These are phyloP conservation scores for Paraglomus occultum DNA, from an alignment of 192 early-diverging fungal genomes.

Conservation along the genomic window DNA sequence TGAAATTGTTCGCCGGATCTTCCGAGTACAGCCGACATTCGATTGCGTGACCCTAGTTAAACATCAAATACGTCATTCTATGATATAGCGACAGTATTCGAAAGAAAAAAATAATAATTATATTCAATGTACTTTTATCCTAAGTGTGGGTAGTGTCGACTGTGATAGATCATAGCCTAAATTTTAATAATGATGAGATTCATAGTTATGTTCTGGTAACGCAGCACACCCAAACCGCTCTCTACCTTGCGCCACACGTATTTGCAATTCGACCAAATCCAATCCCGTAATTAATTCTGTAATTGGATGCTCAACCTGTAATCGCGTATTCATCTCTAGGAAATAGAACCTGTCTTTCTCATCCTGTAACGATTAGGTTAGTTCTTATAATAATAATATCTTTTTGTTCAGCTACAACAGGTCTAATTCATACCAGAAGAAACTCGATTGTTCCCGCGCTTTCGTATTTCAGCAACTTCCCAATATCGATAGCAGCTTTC, in stretches of 20 bases:
- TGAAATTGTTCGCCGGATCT: constrained; percentile 60
- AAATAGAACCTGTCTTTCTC: constrained; percentile 56
- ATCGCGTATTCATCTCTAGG: constrained; percentile 66
- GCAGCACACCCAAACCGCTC: constrained; percentile 14
- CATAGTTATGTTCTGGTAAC: not conserved
- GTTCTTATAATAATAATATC: not conserved
- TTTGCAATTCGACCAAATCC: constrained; percentile 62
- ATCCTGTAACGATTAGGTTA: constrained; percentile 26
- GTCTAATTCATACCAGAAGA: constrained; percentile 41
- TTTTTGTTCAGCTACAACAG: not conserved
- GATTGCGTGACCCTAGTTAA: constrained; percentile 53
- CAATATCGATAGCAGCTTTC: constrained; percentile 48
- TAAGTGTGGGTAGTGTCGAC: constrained; percentile 43
- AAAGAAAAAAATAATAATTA: too few species aligned
- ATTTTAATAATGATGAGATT: not conserved
- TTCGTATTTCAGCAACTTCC: constrained; percentile 47
- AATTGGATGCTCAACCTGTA: constrained; percentile 67
- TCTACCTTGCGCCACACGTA: constrained; percentile 54
- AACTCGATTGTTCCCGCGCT: constrained; percentile 67
- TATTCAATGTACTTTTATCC: constrained; percentile 29
- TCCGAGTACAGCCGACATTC: constrained; percentile 61
- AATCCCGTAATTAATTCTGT: constrained; percentile 60
- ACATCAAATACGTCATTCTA: too few species aligned
- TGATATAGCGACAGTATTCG: too few species aligned
- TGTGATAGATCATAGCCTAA: constrained; percentile 15